Evolutionary conservation across 495 filamentous ascomycete species (phyloP).

Genomic region (Xylaria acuta): DNA sequence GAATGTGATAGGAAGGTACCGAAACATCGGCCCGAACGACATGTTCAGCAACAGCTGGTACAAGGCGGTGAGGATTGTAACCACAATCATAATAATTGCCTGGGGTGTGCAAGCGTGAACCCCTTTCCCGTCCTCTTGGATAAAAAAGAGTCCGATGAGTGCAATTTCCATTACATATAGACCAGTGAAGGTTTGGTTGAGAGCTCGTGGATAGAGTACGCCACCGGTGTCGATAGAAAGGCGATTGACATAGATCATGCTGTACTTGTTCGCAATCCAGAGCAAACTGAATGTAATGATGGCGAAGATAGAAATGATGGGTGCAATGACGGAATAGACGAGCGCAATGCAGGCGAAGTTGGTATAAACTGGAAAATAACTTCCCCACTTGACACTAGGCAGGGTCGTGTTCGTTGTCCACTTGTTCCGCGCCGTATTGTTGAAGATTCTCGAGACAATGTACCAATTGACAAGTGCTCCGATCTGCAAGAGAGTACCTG

Average conservation of each 20-base stretch:
- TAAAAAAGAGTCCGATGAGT: conserved; percentile 89
- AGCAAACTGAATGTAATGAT: conserved; percentile 92
- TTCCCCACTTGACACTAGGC: conserved; percentile 84
- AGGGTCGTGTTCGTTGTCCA: conserved; percentile 84
- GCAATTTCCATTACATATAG: conserved; percentile 95
- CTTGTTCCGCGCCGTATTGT: conserved; percentile 88
- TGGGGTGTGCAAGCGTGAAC: conserved; percentile 75
- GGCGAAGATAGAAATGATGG: conserved; percentile 91
- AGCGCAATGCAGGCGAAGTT: conserved; percentile 93
- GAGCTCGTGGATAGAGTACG: conserved; percentile 86
- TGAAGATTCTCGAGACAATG: conserved; percentile 75
- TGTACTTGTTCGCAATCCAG: conserved; percentile 96
- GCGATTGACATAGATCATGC: conserved; percentile 93
- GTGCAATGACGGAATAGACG: conserved; percentile 89
- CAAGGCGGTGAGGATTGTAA: conserved; percentile 70
- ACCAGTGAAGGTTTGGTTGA: conserved; percentile 96
- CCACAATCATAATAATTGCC: conserved; percentile 87
- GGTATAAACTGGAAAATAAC: conserved; percentile 94
- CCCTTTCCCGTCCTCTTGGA: conserved; percentile 69
- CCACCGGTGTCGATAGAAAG: conserved; percentile 93
- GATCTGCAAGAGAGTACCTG: conserved; percentile 88
- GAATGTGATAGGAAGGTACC: conserved; percentile 91
- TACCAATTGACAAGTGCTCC: conserved; percentile 79
- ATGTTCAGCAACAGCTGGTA: conserved; percentile 84
- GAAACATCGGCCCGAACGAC: conserved; percentile 85